Evolutionary conservation across 2,329 filamentous ascomycete species (phyloP).

Genomic region (Aureobasidium sp.): DNA sequence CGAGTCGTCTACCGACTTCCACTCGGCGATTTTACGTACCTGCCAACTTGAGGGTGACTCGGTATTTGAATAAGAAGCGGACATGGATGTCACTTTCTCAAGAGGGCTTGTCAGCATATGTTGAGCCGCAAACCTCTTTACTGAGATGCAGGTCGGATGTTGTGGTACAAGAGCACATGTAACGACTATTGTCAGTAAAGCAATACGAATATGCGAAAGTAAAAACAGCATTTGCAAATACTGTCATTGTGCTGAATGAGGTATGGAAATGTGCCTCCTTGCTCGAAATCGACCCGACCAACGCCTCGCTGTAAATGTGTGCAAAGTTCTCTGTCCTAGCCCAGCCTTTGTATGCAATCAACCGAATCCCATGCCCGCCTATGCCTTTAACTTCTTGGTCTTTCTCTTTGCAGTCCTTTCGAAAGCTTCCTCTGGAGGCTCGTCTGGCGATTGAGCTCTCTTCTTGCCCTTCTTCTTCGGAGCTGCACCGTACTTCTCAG

Average conservation of each 20-base stretch:
- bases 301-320: neutral
- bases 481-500: slow-evolving; percentile 62
- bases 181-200: neutral
- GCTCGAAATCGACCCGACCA: neutral
- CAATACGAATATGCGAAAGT: neutral
- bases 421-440: slow-evolving; percentile 59
- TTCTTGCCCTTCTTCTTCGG: slow-evolving; percentile 37
- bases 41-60: neutral
- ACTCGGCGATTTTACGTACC: neutral
- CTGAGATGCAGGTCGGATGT: neutral
- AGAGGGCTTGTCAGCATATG: neutral
- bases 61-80: neutral
- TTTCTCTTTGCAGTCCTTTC: slow-evolving; percentile 35
- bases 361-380: neutral
- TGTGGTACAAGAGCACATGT: neutral
- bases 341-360: neutral
- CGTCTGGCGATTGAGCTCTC: slow-evolving; percentile 36
- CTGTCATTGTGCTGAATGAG: neutral
- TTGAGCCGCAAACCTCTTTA: neutral
- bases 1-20: neutral
- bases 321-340: neutral
- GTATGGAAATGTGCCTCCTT: neutral
- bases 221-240: neutral
- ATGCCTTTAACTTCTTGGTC: slow-evolving; percentile 11
- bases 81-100: neutral